Percentiles rank a stretch among this genome's conserved stretches.
Evolutionary conservation across 1,284 basidiomycete species (phyloP).

Genomic region (Amylostereum chailletii): DNA sequence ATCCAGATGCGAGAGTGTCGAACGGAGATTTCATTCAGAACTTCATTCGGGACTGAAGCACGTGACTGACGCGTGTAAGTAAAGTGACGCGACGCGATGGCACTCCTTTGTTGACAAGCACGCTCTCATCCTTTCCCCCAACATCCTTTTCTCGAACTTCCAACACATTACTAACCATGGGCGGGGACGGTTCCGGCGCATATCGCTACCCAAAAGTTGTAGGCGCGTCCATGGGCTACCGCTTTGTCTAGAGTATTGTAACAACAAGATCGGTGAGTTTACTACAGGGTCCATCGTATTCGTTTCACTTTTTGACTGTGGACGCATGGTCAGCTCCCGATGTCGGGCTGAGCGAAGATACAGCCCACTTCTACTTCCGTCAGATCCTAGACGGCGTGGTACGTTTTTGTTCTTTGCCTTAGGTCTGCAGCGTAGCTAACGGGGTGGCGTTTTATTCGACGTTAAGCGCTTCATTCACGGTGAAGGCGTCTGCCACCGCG

Average conservation of each 20-base stretch:
- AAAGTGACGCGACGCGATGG: no score
- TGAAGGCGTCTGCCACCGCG: slow-evolving; percentile 91
- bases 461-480: slow-evolving; percentile 73
- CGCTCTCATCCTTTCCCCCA: no score
- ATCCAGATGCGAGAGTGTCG: no score
- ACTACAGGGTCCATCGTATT: not conserved
- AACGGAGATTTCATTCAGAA: no score
- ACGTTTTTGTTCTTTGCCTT: slow-evolving; percentile 15
- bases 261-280: slow-evolving; percentile 78
- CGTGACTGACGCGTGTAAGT: no score
- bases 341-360: slow-evolving; percentile 78
- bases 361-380: slow-evolving; percentile 87
- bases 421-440: not conserved
- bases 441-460: not conserved
- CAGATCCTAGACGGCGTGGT: slow-evolving; percentile 82
- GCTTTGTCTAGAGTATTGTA: not conserved
- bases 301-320: not conserved
- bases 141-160: no score
- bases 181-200: no score
- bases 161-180: no score
- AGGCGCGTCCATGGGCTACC: slow-evolving; percentile 18
- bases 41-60: no score
- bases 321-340: slow-evolving; percentile 56
- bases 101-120: no score
- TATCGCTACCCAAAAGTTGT: slow-evolving; percentile 28